These are phyloP conservation scores for Hypomyces perniciosus DNA, from an alignment of 2,329 filamentous ascomycete genomes.

Conservation along the genomic window DNA sequence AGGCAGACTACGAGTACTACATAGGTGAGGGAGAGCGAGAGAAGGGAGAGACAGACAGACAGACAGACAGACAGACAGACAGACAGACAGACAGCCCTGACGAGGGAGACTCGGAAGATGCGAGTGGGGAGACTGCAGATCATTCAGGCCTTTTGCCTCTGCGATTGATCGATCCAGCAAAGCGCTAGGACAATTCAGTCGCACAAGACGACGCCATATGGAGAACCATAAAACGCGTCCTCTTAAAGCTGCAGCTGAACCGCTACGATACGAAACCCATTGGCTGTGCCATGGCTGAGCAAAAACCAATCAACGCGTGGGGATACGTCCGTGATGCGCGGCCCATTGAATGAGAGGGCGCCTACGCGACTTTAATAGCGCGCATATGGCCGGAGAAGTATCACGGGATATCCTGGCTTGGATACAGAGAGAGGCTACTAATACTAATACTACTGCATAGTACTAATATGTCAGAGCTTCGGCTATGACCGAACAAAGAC, in stretches of 20 bases:
- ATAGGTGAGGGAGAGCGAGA: neutral
- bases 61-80: neutral
- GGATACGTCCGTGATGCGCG: neutral
- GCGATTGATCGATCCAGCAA: too few species aligned
- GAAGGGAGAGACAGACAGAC: constrained; percentile 5
- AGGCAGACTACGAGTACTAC: constrained; percentile 8
- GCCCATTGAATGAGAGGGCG: neutral
- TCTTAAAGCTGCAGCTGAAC: constrained; percentile 1
- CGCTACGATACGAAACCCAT: constrained; percentile 1
- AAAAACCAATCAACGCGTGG: constrained; percentile 8
- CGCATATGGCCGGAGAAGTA: neutral
- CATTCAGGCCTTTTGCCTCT: too few species aligned
- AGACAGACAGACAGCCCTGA: too few species aligned
- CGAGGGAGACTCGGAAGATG: too few species aligned
- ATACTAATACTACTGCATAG: too few species aligned
- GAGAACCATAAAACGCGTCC: neutral
- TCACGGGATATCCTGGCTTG: too few species aligned
- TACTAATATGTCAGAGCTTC: too few species aligned
- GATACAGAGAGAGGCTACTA: too few species aligned
- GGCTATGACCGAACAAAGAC: too few species aligned
- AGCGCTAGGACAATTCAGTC: too few species aligned
- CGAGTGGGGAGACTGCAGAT: too few species aligned
- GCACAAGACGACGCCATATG: too few species aligned
- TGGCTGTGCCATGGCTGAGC: neutral
- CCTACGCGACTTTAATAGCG: neutral